Evolutionary conservation across 768 basidiomycete genomes (phyloP).

Genomic region (Macrolepiota fuliginosa): DNA sequence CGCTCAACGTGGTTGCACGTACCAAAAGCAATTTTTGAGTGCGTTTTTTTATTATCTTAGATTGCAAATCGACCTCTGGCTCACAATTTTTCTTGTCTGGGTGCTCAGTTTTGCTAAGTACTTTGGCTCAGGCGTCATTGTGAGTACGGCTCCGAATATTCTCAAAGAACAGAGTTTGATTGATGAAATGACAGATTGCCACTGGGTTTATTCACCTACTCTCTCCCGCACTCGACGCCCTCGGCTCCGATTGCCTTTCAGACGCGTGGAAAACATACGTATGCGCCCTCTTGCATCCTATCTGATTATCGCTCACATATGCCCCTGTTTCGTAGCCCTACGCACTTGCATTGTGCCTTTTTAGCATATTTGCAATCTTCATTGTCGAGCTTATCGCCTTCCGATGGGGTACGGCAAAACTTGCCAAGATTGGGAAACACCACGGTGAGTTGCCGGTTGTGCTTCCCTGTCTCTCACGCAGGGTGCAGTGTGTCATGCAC

Average conservation of each 20-base stretch:
- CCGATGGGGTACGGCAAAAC: conserved; percentile 77
- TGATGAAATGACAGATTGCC: conserved; percentile 55
- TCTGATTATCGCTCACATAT: background rate
- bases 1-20: conserved; percentile 50
- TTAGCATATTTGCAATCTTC: conserved; percentile 83
- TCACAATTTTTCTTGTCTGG: background rate
- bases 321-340: conserved; percentile 55
- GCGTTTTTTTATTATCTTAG: conserved; percentile 25
- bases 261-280: conserved; percentile 76
- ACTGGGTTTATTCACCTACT: conserved; percentile 89
- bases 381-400: conserved; percentile 84
- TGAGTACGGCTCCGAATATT: conserved; percentile 30
- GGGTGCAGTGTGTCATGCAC: background rate
- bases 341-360: conserved; percentile 75
- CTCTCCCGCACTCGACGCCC: conserved; percentile 67
- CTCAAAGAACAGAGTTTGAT: conserved; percentile 6
- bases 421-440: conserved; percentile 59
- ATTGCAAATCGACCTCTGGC: conserved; percentile 12
- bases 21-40: conserved; percentile 71
- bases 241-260: conserved; percentile 68
- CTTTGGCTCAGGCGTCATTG: conserved; percentile 88
- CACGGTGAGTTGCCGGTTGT: conserved; percentile 49
- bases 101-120: conserved; percentile 73
- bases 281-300: conserved; percentile 25
- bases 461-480: background rate